Evolutionary conservation across 2,329 filamentous ascomycete species (phyloP).

Genomic region (Xylariaceae sp.): DNA sequence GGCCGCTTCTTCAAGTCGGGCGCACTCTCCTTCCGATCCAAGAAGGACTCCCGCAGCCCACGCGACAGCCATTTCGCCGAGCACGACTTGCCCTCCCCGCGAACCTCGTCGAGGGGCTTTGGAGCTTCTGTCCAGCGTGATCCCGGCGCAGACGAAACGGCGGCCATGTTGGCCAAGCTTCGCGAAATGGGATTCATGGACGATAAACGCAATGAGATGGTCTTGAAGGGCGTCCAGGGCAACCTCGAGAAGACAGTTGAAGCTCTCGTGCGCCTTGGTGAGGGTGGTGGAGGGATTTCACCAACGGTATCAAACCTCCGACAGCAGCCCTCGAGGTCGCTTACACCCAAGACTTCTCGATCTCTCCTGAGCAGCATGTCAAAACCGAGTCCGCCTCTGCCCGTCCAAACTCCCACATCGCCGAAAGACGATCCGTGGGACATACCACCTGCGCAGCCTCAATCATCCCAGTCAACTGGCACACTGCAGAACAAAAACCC

Average conservation of each 20-base stretch:
- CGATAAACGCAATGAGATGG: constrained; percentile 71
- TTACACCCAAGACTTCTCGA: constrained; percentile 47
- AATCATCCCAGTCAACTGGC: constrained; percentile 63
- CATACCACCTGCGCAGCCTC: constrained; percentile 49
- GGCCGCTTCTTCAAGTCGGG: constrained; percentile 55
- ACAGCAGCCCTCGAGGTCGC: constrained; percentile 48
- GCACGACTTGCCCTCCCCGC: constrained; percentile 31
- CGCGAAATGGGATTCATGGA: constrained; percentile 91
- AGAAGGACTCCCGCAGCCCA: constrained; percentile 42
- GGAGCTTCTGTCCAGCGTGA: constrained; percentile 61
- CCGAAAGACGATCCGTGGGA: constrained; percentile 67
- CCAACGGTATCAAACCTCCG: constrained; percentile 43
- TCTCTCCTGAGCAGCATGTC: constrained; percentile 19
- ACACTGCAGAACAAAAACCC: constrained; percentile 56
- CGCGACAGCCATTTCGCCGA: constrained; percentile 33
- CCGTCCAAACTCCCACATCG: constrained; percentile 34
- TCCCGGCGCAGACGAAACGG: constrained; percentile 56
- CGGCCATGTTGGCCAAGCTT: constrained; percentile 72
- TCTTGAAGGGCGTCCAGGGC: constrained; percentile 78
- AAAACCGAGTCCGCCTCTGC: constrained; percentile 25
- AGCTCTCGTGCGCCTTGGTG: constrained; percentile 76
- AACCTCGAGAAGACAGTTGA: constrained; percentile 85
- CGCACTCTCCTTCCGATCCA: constrained; percentile 59
- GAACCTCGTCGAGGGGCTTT: constrained; percentile 63
- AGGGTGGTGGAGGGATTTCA: constrained; percentile 49